Percentiles rank a stretch among this genome's conserved stretches.
Evolutionary conservation across 108 stramenopile genomes (phyloP).

Genomic region (Schizochytrium sp.): DNA sequence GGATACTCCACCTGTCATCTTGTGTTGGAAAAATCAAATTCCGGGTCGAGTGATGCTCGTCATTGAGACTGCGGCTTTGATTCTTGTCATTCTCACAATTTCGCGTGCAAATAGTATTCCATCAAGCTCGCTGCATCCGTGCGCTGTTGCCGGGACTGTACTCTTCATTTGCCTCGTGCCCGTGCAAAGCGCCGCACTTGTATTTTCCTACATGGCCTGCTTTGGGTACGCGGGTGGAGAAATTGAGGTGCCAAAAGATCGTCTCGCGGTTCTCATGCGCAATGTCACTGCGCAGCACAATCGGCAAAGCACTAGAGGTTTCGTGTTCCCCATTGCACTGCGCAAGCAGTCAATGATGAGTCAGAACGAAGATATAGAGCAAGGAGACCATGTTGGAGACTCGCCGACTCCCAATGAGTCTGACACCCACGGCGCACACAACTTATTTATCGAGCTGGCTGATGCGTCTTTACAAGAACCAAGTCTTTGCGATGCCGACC

Average conservation of each 20-base stretch:
- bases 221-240: neutral
- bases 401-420: too few species aligned
- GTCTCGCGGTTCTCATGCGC: neutral
- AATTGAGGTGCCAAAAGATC: neutral
- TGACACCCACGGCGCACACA: too few species aligned
- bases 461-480: too few species aligned
- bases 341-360: too few species aligned
- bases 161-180: neutral
- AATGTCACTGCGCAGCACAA: too few species aligned
- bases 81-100: neutral
- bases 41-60: neutral
- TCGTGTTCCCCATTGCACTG: too few species aligned
- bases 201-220: neutral
- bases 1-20: neutral
- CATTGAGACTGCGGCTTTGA: neutral
- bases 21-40: neutral
- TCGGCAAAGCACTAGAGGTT: too few species aligned
- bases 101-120: neutral
- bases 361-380: too few species aligned
- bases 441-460: too few species aligned
- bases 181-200: neutral
- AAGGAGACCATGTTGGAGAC: too few species aligned
- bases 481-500: too few species aligned
- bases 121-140: neutral
- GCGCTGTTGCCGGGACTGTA: neutral